Evolutionary conservation across 129 eudicot species (phyloP).

Genomic region (Dittrichia graveolens): DNA sequence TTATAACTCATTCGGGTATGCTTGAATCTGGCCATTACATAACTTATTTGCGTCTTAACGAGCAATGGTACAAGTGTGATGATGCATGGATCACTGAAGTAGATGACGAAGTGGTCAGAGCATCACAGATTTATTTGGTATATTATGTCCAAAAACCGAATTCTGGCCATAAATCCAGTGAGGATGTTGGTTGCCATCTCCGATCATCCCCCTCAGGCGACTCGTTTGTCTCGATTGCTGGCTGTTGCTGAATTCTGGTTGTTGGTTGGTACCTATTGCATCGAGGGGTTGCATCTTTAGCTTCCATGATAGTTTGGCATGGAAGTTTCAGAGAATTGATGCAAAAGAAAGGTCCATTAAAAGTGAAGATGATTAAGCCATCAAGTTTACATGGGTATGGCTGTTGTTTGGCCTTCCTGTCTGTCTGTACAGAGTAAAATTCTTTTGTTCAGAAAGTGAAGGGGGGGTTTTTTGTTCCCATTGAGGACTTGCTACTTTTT

Average conservation of each 20-base stretch:
- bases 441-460: conserved; percentile 28
- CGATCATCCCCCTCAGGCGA: conserved; percentile 47
- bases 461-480: conserved; percentile 19
- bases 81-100: conserved; percentile 85
- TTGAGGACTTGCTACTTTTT: conserved; percentile 33
- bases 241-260: conserved; percentile 56
- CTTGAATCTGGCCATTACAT: conserved; percentile 77
- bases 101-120: conserved; percentile 68
- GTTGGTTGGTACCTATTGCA: conserved; percentile 11
- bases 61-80: conserved; percentile 79
- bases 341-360: conserved; percentile 25
- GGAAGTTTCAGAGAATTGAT: conserved; percentile 18
- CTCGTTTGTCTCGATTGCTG: conserved; percentile 63
- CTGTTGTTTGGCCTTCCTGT: conserved; percentile 23
- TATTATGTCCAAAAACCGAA: conserved; percentile 57
- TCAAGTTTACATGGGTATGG: conserved; percentile 24
- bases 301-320: conserved; percentile 14
- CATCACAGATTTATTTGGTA: conserved; percentile 64
- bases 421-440: conserved; percentile 34
- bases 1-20: conserved; percentile 78
- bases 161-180: conserved; percentile 42
- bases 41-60: conserved; percentile 55
- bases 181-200: conserved; percentile 68
- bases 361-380: conserved; percentile 13
- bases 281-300: conserved; percentile 27